Conservation (phyloP, 495 filamentous ascomycete species). For the Penicillium atrosanguineum region DNA sequence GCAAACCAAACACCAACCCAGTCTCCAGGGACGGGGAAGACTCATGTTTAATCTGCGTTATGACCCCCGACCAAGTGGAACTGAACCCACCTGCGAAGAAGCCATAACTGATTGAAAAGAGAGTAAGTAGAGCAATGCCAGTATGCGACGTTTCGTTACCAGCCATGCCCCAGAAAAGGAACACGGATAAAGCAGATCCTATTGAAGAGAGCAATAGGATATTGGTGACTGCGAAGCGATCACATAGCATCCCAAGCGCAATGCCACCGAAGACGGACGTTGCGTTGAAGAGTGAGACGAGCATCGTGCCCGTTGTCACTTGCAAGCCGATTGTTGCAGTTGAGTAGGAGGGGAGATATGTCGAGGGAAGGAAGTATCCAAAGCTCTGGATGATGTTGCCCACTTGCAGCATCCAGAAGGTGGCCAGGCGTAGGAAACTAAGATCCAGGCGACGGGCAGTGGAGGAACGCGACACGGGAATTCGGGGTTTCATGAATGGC, state of each 20-base stretch:
- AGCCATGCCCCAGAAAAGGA: slow-evolving; percentile 66
- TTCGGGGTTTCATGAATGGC: slow-evolving; percentile 55
- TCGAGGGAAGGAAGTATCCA: slow-evolving; percentile 65
- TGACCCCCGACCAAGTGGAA: slow-evolving; percentile 61
- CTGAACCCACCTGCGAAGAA: slow-evolving; percentile 65
- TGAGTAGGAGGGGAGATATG: slow-evolving; percentile 65
- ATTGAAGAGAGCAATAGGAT: slow-evolving; percentile 58
- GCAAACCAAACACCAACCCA: slow-evolving; percentile 59
- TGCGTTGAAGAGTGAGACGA: slow-evolving; percentile 57
- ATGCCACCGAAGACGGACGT: slow-evolving; percentile 57
- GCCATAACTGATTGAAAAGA: slow-evolving; percentile 67
- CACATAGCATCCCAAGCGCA: slow-evolving; percentile 57
- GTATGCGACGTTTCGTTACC: slow-evolving; percentile 27
- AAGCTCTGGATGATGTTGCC: slow-evolving; percentile 61
- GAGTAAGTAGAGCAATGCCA: slow-evolving; percentile 53
- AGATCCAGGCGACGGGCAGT: slow-evolving; percentile 40
- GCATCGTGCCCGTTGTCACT: slow-evolving; percentile 44
- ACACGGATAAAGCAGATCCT: slow-evolving; percentile 57
- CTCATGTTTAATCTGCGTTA: slow-evolving; percentile 51
- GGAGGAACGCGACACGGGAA: slow-evolving; percentile 41
- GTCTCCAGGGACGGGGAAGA: slow-evolving; percentile 47
- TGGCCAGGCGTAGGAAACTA: slow-evolving; percentile 43
- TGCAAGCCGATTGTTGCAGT: slow-evolving; percentile 44
- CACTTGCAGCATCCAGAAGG: slow-evolving; percentile 55
- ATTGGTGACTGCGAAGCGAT: slow-evolving; percentile 57